Evolutionary conservation across 2,329 filamentous ascomycete genomes (phyloP), one percentile per base, ranked within the genome.

Genomic region (Penicillium vulpinum): DNA sequence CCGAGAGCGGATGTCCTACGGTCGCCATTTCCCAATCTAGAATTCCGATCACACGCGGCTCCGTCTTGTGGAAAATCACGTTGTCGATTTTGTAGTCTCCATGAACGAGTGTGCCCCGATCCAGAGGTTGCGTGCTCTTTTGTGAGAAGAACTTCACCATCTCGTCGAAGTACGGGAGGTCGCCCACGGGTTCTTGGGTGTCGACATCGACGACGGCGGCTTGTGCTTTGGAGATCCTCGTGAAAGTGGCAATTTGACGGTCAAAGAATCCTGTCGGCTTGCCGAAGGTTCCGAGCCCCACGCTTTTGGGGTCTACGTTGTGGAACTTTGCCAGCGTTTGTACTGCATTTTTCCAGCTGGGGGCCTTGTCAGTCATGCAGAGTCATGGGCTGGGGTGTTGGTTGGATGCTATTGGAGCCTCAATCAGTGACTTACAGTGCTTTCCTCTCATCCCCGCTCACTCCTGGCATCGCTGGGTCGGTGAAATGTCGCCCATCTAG

Each of bases 1-100:
- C 94, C 6, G 90, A 93, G 22, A 97, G 83, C 1, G 94, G 94
- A 73, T 99, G 93, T n/a, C 94, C 94, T 53, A 97, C 88, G 0
- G 94, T 97, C 35, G 91, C 92, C 91, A 99, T 96, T 79, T 97
- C 94, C 93, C 93, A 97, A 77, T 99, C 94, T 6, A 97, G 78
- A 53, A 97, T 92, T 4, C 93, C 94, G 75, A 97, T 92, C 13
- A 97, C 92, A 51, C 87, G 81, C 6, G 92, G 86, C 73, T 93
- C 89, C 0, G 90, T 92, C 77, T 90, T 89, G 78, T 97, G 91
- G 74, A 96, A 99, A 39, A 94, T 86, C 63, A 93, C 74, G 67
- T 94, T 94, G 73, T 94, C 90, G 69, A 93, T 96, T 80, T 97
- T 99, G 80, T 93, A 99, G 75, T 99, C 94, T 35, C 94, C 94